phyloP scores from a whole-genome alignment of 208 protist genomes.

The Sergeia podlipaevii region DNA sequence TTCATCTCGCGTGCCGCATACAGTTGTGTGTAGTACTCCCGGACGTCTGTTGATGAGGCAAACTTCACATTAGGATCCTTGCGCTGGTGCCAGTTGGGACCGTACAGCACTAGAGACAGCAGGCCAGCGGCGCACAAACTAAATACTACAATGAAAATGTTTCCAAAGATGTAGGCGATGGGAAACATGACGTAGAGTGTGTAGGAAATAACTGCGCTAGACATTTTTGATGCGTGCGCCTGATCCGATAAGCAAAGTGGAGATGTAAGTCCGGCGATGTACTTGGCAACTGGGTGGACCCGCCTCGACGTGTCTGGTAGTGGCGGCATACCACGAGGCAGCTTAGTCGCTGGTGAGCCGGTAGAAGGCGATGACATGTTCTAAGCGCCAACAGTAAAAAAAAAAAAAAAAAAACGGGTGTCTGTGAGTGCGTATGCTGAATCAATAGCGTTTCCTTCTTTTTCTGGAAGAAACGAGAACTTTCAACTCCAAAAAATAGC shows the following conservation, averaged over 20 bases:
- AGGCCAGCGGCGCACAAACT: conserved; percentile 24
- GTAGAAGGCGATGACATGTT: too few species aligned
- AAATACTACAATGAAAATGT: conserved; percentile 46
- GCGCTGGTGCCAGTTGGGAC: conserved; percentile 79
- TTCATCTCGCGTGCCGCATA: conserved; percentile 7
- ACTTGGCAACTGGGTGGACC: conserved; percentile 57
- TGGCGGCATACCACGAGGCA: too few species aligned
- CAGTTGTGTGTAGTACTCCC: conserved; percentile 55
- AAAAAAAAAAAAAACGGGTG: too few species aligned
- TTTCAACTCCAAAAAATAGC: too few species aligned
- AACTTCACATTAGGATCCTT: conserved; percentile 51
- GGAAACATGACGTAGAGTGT: conserved; percentile 48
- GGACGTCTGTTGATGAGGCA: conserved; percentile 45
- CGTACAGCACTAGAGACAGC: conserved; percentile 42
- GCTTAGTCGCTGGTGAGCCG: too few species aligned
- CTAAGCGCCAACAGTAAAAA: too few species aligned
- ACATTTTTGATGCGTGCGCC: conserved; percentile 14
- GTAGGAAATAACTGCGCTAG: conserved; percentile 40
- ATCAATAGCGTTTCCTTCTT: too few species aligned
- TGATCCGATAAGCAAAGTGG: conserved; percentile 83
- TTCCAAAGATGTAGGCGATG: conserved; percentile 44
- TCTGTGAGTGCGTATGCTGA: too few species aligned
- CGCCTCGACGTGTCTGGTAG: neutral
- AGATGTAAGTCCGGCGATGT: conserved; percentile 55
- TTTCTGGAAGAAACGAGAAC: too few species aligned